Evolutionary conservation across 371 early-diverging fungal species (phyloP).

Genomic region (Modicella reniformis): DNA sequence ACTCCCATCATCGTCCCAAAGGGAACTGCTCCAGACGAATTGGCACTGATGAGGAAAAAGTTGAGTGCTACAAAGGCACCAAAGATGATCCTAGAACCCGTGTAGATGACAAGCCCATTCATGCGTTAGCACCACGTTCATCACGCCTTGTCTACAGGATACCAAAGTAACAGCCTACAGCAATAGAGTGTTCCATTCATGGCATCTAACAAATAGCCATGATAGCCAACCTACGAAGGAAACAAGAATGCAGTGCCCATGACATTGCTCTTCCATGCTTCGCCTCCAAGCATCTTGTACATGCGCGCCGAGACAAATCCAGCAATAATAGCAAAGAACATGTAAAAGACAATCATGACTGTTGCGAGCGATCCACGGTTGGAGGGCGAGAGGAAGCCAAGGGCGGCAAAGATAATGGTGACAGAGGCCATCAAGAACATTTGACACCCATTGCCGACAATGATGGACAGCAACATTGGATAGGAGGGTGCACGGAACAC

Average conservation of each 20-base stretch:
- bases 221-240: slow-evolving; percentile 80
- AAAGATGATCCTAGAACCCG: slow-evolving; percentile 69
- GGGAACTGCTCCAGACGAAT: slow-evolving; percentile 94
- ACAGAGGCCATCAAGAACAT: slow-evolving; percentile 86
- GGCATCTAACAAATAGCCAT: no score
- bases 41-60: slow-evolving; percentile 85
- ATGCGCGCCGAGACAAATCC: slow-evolving; percentile 90
- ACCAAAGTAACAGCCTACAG: no score
- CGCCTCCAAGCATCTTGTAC: slow-evolving; percentile 95
- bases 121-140: no score
- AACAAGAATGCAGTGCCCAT: slow-evolving; percentile 85
- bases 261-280: slow-evolving; percentile 85
- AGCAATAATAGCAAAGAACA: slow-evolving; percentile 84
- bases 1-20: slow-evolving; percentile 89
- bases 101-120: no score
- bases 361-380: slow-evolving; percentile 93
- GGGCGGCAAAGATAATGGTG: slow-evolving; percentile 88
- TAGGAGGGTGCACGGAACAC: slow-evolving; percentile 89
- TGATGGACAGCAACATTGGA: slow-evolving; percentile 82
- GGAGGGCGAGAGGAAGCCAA: slow-evolving; percentile 96
- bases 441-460: slow-evolving; percentile 93
- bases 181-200: no score
- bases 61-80: slow-evolving; percentile 82
- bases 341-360: slow-evolving; percentile 89
- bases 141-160: no score